Percentiles rank a stretch among this genome's conserved stretches.
Evolutionary conservation across 2,329 filamentous ascomycete species (phyloP).

Genomic region (Bipolaris oryzae): DNA sequence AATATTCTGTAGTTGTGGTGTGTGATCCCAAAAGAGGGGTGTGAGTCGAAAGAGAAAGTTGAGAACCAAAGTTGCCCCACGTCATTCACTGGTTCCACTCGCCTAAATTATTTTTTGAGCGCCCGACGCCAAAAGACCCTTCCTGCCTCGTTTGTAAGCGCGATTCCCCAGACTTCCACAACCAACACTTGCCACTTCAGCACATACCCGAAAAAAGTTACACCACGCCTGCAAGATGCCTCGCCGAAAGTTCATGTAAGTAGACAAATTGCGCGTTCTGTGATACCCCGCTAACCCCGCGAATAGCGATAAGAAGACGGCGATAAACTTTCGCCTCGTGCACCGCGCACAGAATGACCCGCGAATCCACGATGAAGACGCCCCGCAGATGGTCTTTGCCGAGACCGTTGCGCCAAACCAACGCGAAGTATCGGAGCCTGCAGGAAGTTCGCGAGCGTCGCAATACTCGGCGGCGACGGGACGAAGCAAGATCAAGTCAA

Average conservation of each 20-base stretch:
- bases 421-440: conserved; percentile 40
- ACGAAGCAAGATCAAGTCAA: conserved; percentile 64
- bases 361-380: conserved; percentile 88
- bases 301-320: conserved; percentile 81
- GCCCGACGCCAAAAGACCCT: conserved; percentile 23
- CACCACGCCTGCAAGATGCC: conserved; percentile 64
- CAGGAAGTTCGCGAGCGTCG: conserved; percentile 54
- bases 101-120: conserved; percentile 64
- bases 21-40: conserved; percentile 20
- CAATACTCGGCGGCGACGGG: conserved; percentile 53
- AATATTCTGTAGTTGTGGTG: conserved; percentile 28
- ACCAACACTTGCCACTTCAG: conserved; percentile 11
- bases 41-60: conserved; percentile 28
- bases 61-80: conserved; percentile 34
- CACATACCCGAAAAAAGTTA: neutral
- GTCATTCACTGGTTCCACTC: conserved; percentile 62
- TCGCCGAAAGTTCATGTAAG: conserved; percentile 74
- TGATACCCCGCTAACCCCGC: conserved; percentile 39
- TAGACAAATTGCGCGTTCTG: conserved; percentile 13
- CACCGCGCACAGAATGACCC: conserved; percentile 98
- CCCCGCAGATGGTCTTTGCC: conserved; percentile 89
- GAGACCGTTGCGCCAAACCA: conserved; percentile 58
- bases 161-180: conserved; percentile 29
- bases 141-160: conserved; percentile 43
- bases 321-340: conserved; percentile 91